Evolutionary conservation across 2,329 filamentous ascomycete genomes (phyloP), one percentile per base, ranked within the genome.

Genomic region (Diaporthe capsici): DNA sequence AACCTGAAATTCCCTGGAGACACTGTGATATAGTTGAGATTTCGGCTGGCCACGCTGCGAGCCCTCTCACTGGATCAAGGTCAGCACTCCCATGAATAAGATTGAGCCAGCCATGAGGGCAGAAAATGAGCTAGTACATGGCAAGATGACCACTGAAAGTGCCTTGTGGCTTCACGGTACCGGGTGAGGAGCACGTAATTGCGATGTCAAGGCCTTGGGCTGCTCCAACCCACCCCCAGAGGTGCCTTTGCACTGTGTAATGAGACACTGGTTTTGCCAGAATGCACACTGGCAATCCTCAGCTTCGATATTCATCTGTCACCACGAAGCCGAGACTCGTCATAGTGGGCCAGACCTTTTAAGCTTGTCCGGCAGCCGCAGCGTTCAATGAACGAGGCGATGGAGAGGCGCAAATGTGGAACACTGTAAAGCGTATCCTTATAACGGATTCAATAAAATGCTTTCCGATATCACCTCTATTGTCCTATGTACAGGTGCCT

Each of bases 401-500:
- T 17, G 13, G 20, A 39, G 13, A 28, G 37, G 37, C 57, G 13
- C 6, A 53, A 8, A 25, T 20, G 6, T 47, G 25, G 20, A 20
- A 10, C 39, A 12, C 13, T 61, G 42, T 25, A 22, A 12, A 31
- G 25, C 49, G 15, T 37, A 51, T 57, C 39, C 49, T 61, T 44
- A 65, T 9, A 34, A 57, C 37, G 15, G 39, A 57, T 20, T 53
- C 34, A 20, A 22, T 42, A 9, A 17, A 31, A 25, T 39, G 51
- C 12, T 34, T 44, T 25, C 42, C 15, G 28, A 39, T 7, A 12
- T n/a, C 34, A 28, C 28, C 31, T 75, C 70, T 76, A 71, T 73
- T 57, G 57, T 63, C 51, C 34, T 78, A 78, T 78, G 72, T 80
- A 78, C 79, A 79, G 28, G 20, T 57, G 10, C 5, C 44, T 67